Evolutionary conservation across 192 early-diverging fungal genomes (phyloP), one percentile per base, ranked within the genome.

Genomic region (Allomyces arbusculus): DNA sequence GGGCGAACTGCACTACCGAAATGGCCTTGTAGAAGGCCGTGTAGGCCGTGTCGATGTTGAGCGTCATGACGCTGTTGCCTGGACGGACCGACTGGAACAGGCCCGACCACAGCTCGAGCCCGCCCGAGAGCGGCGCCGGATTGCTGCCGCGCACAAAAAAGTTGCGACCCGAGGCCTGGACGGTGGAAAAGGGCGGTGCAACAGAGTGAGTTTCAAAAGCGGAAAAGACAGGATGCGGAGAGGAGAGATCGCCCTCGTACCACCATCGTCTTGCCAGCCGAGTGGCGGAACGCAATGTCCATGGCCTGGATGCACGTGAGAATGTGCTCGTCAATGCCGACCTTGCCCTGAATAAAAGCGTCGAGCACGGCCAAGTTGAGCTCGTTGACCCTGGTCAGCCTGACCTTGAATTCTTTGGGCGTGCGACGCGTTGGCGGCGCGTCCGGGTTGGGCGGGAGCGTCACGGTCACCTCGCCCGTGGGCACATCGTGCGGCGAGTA

Each of bases 181-280:
- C 10, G 22, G 10, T 7, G 22, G 22, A 10, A 62, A 74, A 0
- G 82, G 78, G 33, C 65, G 33, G 33, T 40, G 33, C 33, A 7
- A 40, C 33, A 40, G 33, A 40, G 33, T 40, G 7, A 40, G 33
- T 40, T 8, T 40, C 33, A 8, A 7, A 7, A 40, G 7, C 33
- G 33, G 33, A 40, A 7, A 40, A 8, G 33, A 40, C 33, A 7
- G 3, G 81, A 76, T n/a, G 86, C 82, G 1, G 90, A 95, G 69
- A 88, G 95, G 77, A 97, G 95, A 33, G 91, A 95, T 1, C 92
- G 80, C 14, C 89, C 86, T 63, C 92, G 87, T 25, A 84, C 89
- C 19, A 82, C 78, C 71, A 90, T 90, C 28, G 78, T 72, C 64
- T 86, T 73, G n/a, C 89, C 84, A n/a, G 92, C 85, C 0, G 84